Evolutionary conservation across 2,329 filamentous ascomycete species (phyloP).

Genomic region (Penicillium sp.): DNA sequence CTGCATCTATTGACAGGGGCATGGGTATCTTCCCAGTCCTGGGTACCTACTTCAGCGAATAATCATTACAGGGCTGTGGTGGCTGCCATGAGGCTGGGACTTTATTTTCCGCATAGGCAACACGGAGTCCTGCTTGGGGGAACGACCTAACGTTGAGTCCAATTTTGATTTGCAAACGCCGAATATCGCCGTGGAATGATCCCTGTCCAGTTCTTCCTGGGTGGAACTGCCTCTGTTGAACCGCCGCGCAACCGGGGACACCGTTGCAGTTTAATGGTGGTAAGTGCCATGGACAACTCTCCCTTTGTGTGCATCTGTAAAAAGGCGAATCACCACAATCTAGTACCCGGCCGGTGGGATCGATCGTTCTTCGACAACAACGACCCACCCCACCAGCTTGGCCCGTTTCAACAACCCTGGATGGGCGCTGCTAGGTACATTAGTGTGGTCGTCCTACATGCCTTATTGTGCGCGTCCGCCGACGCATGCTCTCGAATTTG

Average conservation of each 20-base stretch:
- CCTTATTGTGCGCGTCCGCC: constrained; percentile 1
- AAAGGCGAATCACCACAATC: background rate
- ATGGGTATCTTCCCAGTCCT: background rate
- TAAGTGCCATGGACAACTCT: constrained; percentile 1
- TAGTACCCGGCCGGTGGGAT: background rate
- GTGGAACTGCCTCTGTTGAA: constrained; percentile 4
- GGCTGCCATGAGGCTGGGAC: constrained; percentile 33
- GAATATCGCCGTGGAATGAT: constrained; percentile 8
- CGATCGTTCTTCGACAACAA: background rate
- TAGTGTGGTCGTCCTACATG: constrained; percentile 9
- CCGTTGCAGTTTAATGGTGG: constrained; percentile 6
- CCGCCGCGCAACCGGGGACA: constrained; percentile 8
- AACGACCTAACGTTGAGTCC: constrained; percentile 4
- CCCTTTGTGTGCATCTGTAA: constrained; percentile 1
- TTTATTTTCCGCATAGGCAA: constrained; percentile 27
- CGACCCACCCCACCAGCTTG: constrained; percentile 8
- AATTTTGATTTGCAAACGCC: constrained; percentile 12
- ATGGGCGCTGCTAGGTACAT: constrained; percentile 7
- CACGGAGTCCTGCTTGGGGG: constrained; percentile 8
- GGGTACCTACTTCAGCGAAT: constrained; percentile 8
- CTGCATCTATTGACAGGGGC: background rate
- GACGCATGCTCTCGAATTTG: constrained; percentile 1
- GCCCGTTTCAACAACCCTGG: constrained; percentile 23
- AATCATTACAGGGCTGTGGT: constrained; percentile 25
- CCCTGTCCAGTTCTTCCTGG: constrained; percentile 1